These are phyloP conservation scores for Erucastrum elatum DNA, from an alignment of 345 rosid species.

Conservation along the genomic window DNA sequence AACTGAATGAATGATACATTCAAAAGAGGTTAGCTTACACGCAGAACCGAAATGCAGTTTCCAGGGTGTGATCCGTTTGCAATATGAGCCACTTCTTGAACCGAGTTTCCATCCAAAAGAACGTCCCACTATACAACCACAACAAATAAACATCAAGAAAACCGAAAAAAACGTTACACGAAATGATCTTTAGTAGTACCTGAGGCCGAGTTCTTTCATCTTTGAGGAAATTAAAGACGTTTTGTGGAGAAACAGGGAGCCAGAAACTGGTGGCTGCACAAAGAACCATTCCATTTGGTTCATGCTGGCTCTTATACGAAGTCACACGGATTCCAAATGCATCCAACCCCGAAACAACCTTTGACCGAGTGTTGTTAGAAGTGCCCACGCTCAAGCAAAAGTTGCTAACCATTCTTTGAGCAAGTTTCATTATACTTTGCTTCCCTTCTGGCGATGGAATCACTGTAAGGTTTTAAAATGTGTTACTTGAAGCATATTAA, in stretches of 20 bases:
- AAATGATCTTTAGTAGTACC: constrained; percentile 41
- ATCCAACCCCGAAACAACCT: constrained; percentile 59
- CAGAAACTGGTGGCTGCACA: constrained; percentile 93
- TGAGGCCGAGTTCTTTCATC: constrained; percentile 90
- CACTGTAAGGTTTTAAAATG: constrained; percentile 41
- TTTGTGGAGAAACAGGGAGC: constrained; percentile 79
- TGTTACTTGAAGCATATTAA: not conserved
- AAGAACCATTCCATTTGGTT: constrained; percentile 76
- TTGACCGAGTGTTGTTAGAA: constrained; percentile 61
- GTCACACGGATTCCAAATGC: constrained; percentile 79
- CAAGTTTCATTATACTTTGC: constrained; percentile 90
- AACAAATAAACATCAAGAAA: not conserved
- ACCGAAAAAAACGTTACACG: not conserved
- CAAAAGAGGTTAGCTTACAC: constrained; percentile 51
- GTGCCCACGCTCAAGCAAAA: constrained; percentile 83
- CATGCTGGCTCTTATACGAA: constrained; percentile 55
- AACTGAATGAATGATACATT: not conserved
- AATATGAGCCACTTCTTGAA: constrained; percentile 90
- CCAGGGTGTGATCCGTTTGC: constrained; percentile 87
- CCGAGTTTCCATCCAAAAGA: constrained; percentile 78
- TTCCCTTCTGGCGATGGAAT: constrained; percentile 81
- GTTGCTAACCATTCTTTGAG: constrained; percentile 87
- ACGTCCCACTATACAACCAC: constrained; percentile 73
- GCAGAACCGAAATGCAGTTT: constrained; percentile 87
- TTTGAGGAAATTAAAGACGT: constrained; percentile 76